Evolutionary conservation across 2,329 filamentous ascomycete genomes (phyloP).

Genomic region (Trichoderma sp.): DNA sequence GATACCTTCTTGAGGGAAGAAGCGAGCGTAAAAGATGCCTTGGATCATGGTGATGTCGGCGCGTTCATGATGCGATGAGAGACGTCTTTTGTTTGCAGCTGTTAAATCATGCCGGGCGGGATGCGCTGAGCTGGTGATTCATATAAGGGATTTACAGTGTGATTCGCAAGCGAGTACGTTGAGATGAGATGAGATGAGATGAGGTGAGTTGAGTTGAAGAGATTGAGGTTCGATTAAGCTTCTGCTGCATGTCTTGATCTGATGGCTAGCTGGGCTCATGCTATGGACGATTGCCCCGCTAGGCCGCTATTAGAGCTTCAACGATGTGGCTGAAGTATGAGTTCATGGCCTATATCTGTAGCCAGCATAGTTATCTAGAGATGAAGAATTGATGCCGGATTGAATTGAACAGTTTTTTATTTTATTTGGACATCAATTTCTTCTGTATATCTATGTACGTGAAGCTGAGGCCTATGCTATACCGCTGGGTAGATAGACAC

Average conservation of each 20-base stretch:
- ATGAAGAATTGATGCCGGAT: neutral
- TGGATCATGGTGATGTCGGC: slow-evolving; percentile 54
- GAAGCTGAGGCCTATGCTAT: neutral
- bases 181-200: neutral
- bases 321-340: neutral
- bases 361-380: neutral
- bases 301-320: neutral
- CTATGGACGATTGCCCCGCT: neutral
- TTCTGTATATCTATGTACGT: neutral
- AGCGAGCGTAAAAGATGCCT: slow-evolving; percentile 69
- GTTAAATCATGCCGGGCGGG: neutral
- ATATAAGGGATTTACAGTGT: neutral
- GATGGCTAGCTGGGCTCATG: neutral
- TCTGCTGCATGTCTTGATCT: neutral
- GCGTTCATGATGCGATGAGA: neutral
- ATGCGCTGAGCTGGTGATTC: neutral
- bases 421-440: neutral
- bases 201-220: neutral
- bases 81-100: neutral
- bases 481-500: neutral
- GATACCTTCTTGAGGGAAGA: slow-evolving; percentile 63
- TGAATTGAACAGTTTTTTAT: neutral
- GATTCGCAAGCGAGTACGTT: neutral
- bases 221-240: neutral
- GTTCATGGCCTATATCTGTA: neutral